Evolutionary conservation across 2,329 filamentous ascomycete species (phyloP).

Genomic region (Rutstroemia sydowiana): DNA sequence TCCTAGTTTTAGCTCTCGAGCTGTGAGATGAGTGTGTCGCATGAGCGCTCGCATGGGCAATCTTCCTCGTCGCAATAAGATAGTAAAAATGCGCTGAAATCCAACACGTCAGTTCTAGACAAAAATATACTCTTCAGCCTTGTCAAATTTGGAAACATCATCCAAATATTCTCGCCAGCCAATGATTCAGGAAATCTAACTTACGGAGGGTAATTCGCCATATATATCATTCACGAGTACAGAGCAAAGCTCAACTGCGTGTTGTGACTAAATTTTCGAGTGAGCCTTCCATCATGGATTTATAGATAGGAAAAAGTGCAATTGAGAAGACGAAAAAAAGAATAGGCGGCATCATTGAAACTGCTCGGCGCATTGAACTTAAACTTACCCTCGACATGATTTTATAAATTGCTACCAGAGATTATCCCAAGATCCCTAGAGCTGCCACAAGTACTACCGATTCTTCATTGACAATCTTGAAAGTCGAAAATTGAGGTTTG

Average conservation of each 20-base stretch:
- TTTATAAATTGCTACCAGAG: conserved; percentile 56
- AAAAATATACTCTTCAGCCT: conserved; percentile 2
- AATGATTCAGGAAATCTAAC: conserved; percentile 29
- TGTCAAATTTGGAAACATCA: conserved; percentile 8
- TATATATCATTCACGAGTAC: conserved; percentile 84
- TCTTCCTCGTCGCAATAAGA: conserved; percentile 72
- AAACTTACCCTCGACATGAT: conserved; percentile 49
- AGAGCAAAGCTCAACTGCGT: conserved; percentile 80
- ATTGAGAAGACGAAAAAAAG: conserved; percentile 19
- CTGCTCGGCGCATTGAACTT: conserved; percentile 30
- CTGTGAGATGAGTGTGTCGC: conserved; percentile 63
- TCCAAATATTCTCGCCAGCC: background rate
- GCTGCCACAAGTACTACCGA: conserved; percentile 63
- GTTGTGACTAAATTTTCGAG: conserved; percentile 48
- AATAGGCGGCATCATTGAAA: conserved; percentile 11
- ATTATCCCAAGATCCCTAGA: conserved; percentile 74
- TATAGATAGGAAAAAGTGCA: background rate
- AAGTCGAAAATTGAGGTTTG: background rate
- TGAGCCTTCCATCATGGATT: conserved; percentile 12
- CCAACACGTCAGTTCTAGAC: conserved; percentile 22
- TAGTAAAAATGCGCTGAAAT: conserved; percentile 71
- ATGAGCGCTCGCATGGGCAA: conserved; percentile 63
- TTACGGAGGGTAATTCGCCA: conserved; percentile 85
- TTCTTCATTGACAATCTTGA: conserved; percentile 26
- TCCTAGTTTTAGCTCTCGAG: conserved; percentile 72